These are phyloP conservation scores for Lasiosphaeria hispida DNA, from an alignment of 495 filamentous ascomycete species.

Conservation along the genomic window DNA sequence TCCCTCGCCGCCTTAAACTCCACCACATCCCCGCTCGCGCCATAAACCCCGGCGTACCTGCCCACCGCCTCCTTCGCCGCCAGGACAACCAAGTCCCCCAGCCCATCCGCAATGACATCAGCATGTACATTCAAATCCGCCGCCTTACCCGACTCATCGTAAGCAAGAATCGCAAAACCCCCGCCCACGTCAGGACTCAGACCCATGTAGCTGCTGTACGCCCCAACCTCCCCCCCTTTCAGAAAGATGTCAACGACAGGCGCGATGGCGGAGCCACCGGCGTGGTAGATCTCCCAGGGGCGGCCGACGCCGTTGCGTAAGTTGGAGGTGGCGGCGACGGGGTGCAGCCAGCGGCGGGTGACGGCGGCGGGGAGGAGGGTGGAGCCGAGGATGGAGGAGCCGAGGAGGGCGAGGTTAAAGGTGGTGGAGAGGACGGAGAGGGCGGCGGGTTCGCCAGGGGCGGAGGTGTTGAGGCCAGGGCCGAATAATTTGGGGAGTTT, in stretches of 20 bases:
- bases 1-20: neutral
- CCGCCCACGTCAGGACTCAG: slow-evolving; percentile 42
- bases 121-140: slow-evolving; percentile 15
- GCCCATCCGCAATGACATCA: slow-evolving; percentile 4
- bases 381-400: slow-evolving; percentile 44
- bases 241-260: slow-evolving; percentile 42
- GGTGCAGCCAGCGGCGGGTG: slow-evolving; percentile 51
- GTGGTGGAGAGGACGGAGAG: slow-evolving; percentile 46
- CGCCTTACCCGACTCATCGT: slow-evolving; percentile 22
- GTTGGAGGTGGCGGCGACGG: slow-evolving; percentile 36
- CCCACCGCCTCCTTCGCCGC: neutral
- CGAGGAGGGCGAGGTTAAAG: slow-evolving; percentile 41
- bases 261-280: slow-evolving; percentile 1
- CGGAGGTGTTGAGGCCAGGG: neutral
- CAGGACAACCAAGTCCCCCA: neutral
- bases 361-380: slow-evolving; percentile 31
- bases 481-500: neutral
- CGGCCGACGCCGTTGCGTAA: slow-evolving; percentile 39
- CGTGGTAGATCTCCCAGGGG: slow-evolving; percentile 49
- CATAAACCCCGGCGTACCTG: neutral
- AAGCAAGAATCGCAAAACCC: slow-evolving; percentile 44
- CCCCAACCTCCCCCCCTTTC: slow-evolving; percentile 38
- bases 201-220: slow-evolving; percentile 36
- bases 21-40: neutral
- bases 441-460: slow-evolving; percentile 23